A percentile compares a stretch with the other conserved stretches of the same genome.
Evolutionary conservation across 345 rosid species (phyloP).

Genomic region (Rhizophora apiculata): DNA sequence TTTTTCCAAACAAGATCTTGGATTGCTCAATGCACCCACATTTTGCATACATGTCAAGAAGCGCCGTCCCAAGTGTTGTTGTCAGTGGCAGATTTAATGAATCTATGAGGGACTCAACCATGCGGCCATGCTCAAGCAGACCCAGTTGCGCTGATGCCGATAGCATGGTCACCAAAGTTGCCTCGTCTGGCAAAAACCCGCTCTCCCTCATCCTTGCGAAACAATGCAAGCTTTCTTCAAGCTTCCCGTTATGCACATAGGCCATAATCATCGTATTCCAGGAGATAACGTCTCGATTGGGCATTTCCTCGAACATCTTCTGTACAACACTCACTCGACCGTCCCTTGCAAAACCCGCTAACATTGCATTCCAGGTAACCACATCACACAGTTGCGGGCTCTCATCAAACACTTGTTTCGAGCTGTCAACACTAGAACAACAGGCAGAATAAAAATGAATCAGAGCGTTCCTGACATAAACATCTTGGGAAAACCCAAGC

Average conservation of each 20-base stretch:
- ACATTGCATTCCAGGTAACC: slow-evolving; percentile 19
- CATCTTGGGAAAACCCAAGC: slow-evolving; percentile 25
- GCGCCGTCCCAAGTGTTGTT: slow-evolving; percentile 30
- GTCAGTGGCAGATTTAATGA: slow-evolving; percentile 8
- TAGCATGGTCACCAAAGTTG: slow-evolving; percentile 29
- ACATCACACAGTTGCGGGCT: slow-evolving; percentile 13
- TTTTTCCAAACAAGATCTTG: slow-evolving; percentile 8
- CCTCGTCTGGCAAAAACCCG: slow-evolving; percentile 19
- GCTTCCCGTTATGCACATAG: slow-evolving; percentile 33
- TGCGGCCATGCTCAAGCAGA: slow-evolving; percentile 22
- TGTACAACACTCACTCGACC: slow-evolving; percentile 29
- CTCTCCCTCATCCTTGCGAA: slow-evolving; percentile 26
- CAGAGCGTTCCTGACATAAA: slow-evolving; percentile 28
- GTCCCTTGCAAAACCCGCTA: slow-evolving; percentile 15
- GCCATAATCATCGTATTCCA: slow-evolving; percentile 48
- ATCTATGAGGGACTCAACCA: slow-evolving; percentile 17
- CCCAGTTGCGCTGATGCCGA: slow-evolving; percentile 30
- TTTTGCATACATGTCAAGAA: slow-evolving; percentile 48
- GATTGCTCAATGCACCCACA: slow-evolving; percentile 33
- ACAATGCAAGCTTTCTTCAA: slow-evolving; percentile 25
- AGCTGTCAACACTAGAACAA: slow-evolving; percentile 7
- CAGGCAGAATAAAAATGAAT: slow-evolving; percentile 29
- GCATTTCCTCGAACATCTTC: slow-evolving; percentile 37
- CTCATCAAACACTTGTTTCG: slow-evolving; percentile 21
- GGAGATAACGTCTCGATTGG: slow-evolving; percentile 32